Conservation (phyloP, 83 land plant species). For the Picea engelmannii region DNA sequence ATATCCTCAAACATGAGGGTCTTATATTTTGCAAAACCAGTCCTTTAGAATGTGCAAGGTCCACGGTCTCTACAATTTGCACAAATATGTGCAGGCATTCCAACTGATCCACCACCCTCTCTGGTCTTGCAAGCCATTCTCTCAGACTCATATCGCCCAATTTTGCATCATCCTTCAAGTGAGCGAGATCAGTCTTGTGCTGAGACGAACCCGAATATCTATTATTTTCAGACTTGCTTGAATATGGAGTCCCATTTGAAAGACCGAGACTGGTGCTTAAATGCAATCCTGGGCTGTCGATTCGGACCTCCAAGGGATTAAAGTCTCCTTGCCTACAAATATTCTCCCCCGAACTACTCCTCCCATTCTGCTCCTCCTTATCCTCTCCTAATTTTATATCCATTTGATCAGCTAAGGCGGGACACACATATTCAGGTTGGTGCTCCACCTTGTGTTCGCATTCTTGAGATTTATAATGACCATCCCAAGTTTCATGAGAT, state of each 20-base stretch:
- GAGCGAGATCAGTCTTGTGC: not conserved
- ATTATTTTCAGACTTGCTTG: not conserved
- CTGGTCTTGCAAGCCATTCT: conserved; percentile 31
- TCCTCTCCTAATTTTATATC: not conserved
- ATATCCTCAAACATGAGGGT: conserved; percentile 34
- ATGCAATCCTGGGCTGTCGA: not conserved
- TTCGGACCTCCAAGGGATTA: not conserved
- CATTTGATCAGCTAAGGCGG: not conserved
- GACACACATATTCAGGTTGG: conserved; percentile 3
- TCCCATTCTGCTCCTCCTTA: not conserved
- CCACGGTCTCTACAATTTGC: conserved; percentile 33
- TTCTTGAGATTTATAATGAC: not conserved
- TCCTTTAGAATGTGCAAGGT: conserved; percentile 36
- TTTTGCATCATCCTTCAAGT: not conserved
- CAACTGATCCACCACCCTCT: conserved; percentile 19
- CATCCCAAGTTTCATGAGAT: not conserved
- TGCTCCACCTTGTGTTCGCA: conserved; percentile 4
- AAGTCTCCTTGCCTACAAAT: not conserved
- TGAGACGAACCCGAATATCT: not conserved
- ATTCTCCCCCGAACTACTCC: not conserved
- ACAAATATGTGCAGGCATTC: conserved; percentile 33
- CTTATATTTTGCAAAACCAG: conserved; percentile 26
- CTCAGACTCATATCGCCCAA: conserved; percentile 20
- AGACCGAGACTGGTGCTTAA: not conserved
- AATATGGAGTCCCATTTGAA: not conserved